Conservation (phyloP, 768 basidiomycete genomes). For the Galerina sulciceps region DNA sequence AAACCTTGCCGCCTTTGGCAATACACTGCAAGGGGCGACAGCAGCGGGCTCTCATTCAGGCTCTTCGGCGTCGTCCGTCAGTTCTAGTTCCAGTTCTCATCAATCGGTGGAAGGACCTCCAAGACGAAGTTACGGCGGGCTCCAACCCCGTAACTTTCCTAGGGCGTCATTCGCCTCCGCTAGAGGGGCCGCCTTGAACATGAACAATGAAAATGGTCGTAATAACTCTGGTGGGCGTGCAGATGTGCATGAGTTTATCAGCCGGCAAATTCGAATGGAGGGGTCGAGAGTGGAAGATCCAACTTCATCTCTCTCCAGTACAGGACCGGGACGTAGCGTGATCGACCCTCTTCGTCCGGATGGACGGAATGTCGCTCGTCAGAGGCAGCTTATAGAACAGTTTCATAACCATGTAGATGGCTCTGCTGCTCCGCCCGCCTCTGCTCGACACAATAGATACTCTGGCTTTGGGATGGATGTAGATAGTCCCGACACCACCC, state of each 20-base stretch:
- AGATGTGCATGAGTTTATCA: slow-evolving; percentile 23
- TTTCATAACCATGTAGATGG: slow-evolving; percentile 3
- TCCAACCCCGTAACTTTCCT: not conserved
- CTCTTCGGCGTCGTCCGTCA: too few relatives aligned
- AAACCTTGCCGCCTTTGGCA: slow-evolving; percentile 1
- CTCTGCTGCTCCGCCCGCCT: not conserved
- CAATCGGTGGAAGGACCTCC: too few relatives aligned
- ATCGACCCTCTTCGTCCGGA: slow-evolving; percentile 29
- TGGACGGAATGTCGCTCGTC: slow-evolving; percentile 29
- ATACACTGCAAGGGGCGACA: too few relatives aligned
- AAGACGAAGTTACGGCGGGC: too few relatives aligned
- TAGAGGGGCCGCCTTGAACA: slow-evolving; percentile 1
- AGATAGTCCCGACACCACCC: too few relatives aligned
- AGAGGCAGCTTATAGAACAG: slow-evolving; percentile 26
- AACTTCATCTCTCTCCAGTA: slow-evolving; percentile 10
- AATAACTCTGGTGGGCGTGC: not conserved
- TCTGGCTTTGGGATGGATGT: too few relatives aligned
- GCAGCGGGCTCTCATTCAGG: too few relatives aligned
- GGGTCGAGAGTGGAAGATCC: slow-evolving; percentile 28
- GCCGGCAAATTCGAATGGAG: slow-evolving; percentile 29
- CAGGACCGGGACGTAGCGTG: not conserved
- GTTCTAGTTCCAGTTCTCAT: too few relatives aligned
- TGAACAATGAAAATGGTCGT: not conserved
- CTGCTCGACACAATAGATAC: not conserved
- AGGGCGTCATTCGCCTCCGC: slow-evolving; percentile 8